Percentiles rank a stretch among this genome's conserved stretches.
Conservation (phyloP, 768 basidiomycete genomes). For the Mycena albidolilacea region DNA sequence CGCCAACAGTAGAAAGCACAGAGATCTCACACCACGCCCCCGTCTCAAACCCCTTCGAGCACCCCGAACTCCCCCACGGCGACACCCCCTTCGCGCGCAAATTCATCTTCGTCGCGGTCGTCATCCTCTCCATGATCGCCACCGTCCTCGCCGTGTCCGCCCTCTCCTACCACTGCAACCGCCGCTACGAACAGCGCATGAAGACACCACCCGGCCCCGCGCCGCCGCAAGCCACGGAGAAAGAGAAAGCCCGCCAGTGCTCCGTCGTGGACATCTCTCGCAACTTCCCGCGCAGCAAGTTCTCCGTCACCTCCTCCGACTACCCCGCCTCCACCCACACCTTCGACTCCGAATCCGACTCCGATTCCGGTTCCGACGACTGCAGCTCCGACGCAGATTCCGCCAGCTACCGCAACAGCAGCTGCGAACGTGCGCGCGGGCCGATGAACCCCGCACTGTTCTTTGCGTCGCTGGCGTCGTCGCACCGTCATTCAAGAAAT, state of each 20-base stretch:
- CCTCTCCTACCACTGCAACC: constrained; percentile 33
- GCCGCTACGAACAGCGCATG: constrained; percentile 17
- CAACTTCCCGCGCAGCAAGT: constrained; percentile 49
- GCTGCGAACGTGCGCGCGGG: constrained; percentile 27
- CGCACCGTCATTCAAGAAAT: constrained; percentile 33
- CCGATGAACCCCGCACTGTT: constrained; percentile 37
- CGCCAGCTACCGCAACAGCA: neutral
- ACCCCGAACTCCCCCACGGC: neutral
- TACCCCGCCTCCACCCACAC: constrained; percentile 43
- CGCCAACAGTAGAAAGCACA: constrained; percentile 22
- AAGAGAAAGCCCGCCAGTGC: constrained; percentile 26
- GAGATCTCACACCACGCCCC: constrained; percentile 15
- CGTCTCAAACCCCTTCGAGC: constrained; percentile 8
- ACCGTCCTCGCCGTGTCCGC: constrained; percentile 33
- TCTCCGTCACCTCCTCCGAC: constrained; percentile 51
- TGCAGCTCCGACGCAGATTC: constrained; percentile 21
- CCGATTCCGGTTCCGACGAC: neutral
- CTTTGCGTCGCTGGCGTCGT: constrained; percentile 34
- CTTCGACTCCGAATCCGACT: constrained; percentile 15
- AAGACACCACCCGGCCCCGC: neutral
- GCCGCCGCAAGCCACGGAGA: constrained; percentile 10
- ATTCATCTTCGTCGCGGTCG: constrained; percentile 31
- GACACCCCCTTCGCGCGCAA: constrained; percentile 15
- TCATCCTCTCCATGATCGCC: constrained; percentile 33
- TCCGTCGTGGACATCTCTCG: constrained; percentile 46